Percentiles rank a stretch among this genome's conserved stretches.
Conservation (phyloP, 2,329 filamentous ascomycete species). For the Aureobasidium sp. region DNA sequence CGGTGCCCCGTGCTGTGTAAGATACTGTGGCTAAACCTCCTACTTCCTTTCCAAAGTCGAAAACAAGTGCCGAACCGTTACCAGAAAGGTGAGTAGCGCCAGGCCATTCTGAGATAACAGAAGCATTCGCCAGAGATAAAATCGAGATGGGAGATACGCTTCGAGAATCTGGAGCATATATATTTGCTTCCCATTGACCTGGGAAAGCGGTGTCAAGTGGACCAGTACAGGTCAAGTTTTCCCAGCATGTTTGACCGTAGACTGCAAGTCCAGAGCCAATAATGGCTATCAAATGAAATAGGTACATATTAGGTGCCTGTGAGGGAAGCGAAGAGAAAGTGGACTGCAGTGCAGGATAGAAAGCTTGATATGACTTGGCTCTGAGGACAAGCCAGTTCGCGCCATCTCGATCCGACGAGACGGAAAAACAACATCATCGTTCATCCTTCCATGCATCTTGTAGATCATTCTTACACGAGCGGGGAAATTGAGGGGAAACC, state of each 20-base stretch:
- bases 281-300: background rate
- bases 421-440: background rate
- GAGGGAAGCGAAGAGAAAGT: background rate
- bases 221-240: constrained; percentile 45
- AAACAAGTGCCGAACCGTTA: constrained; percentile 47
- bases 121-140: constrained; percentile 29
- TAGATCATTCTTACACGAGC: background rate
- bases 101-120: constrained; percentile 25
- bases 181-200: constrained; percentile 51
- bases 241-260: constrained; percentile 40
- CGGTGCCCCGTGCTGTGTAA: constrained; percentile 35
- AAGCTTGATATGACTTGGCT: constrained; percentile 4
- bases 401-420: background rate
- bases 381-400: background rate
- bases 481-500: background rate
- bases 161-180: constrained; percentile 46
- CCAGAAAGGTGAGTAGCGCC: constrained; percentile 26
- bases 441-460: background rate
- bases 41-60: constrained; percentile 52
- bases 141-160: constrained; percentile 40
- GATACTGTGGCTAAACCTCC: constrained; percentile 47
- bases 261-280: background rate
- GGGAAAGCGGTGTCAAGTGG: constrained; percentile 43
- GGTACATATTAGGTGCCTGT: background rate
- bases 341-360: background rate